phyloP scores from a whole-genome alignment of 192 early-diverging fungal genomes.

The Umbelopsis isabellina region DNA sequence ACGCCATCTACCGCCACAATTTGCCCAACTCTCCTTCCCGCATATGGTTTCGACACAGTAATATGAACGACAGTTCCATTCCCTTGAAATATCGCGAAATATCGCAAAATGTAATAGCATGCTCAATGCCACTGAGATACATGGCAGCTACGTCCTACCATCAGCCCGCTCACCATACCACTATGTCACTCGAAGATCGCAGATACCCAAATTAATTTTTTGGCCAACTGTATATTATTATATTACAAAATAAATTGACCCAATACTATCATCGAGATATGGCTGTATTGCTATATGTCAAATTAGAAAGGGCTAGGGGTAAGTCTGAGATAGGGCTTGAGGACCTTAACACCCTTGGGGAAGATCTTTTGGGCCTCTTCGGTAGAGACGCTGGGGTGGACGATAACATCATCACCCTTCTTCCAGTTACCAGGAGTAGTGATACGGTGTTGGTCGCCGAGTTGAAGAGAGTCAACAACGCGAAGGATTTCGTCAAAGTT shows the following conservation, averaged over 20 bases:
- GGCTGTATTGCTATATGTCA: background rate
- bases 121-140: too few species aligned
- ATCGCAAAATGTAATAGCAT: too few species aligned
- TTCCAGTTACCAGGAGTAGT: constrained; percentile 96
- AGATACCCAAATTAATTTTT: too few species aligned
- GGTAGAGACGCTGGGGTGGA: constrained; percentile 81
- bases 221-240: too few species aligned
- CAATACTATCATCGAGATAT: constrained; percentile 15
- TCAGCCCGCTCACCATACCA: too few species aligned
- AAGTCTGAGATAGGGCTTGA: constrained; percentile 87
- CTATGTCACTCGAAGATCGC: too few species aligned
- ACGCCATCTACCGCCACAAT: too few species aligned
- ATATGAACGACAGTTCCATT: too few species aligned
- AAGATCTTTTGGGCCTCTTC: constrained; percentile 86
- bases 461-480: constrained; percentile 90
- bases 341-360: constrained; percentile 73
- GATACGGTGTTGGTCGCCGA: constrained; percentile 85
- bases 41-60: too few species aligned
- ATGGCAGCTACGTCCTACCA: too few species aligned
- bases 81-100: too few species aligned
- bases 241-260: background rate
- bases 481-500: constrained; percentile 98
- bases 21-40: too few species aligned
- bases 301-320: constrained; percentile 49
- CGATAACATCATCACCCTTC: constrained; percentile 86